phyloP scores from a whole-genome alignment of 164 flowering plant species.

The Piper longum region DNA sequence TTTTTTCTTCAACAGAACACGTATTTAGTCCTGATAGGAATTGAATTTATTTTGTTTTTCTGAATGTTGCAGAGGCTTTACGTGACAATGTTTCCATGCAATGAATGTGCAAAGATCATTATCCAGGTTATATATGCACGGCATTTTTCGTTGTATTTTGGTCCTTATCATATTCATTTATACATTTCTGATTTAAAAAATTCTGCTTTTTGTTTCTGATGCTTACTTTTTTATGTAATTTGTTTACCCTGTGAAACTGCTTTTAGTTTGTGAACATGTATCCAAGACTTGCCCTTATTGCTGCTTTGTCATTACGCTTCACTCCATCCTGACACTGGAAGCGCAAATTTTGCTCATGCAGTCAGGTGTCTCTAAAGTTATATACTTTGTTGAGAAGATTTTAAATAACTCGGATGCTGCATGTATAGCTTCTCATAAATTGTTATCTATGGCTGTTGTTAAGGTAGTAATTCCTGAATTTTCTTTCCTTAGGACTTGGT shows the following conservation, averaged over 20 bases:
- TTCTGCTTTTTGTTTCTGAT: background rate
- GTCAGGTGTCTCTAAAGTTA: constrained; percentile 87
- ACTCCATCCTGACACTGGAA: background rate
- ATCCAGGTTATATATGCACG: constrained; percentile 47
- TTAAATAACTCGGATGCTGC: constrained; percentile 37
- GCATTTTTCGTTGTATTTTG: background rate
- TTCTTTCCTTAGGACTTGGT: background rate
- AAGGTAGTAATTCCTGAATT: constrained; percentile 30
- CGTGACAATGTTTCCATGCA: constrained; percentile 96
- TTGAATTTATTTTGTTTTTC: background rate
- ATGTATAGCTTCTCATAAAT: constrained; percentile 70
- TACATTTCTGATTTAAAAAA: background rate
- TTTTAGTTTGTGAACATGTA: background rate
- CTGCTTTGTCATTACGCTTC: background rate
- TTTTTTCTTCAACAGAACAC: too few relatives aligned
- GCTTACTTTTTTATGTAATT: background rate
- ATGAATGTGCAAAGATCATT: constrained; percentile 92
- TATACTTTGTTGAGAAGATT: constrained; percentile 75
- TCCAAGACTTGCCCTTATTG: background rate
- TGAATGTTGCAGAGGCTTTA: constrained; percentile 59
- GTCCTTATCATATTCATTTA: background rate
- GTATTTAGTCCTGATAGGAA: too few relatives aligned
- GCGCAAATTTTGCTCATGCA: constrained; percentile 20
- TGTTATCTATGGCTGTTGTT: constrained; percentile 75
- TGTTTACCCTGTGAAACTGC: background rate